phyloP scores from a whole-genome alignment of 345 rosid genomes.

The Aurinia saxatilis region DNA sequence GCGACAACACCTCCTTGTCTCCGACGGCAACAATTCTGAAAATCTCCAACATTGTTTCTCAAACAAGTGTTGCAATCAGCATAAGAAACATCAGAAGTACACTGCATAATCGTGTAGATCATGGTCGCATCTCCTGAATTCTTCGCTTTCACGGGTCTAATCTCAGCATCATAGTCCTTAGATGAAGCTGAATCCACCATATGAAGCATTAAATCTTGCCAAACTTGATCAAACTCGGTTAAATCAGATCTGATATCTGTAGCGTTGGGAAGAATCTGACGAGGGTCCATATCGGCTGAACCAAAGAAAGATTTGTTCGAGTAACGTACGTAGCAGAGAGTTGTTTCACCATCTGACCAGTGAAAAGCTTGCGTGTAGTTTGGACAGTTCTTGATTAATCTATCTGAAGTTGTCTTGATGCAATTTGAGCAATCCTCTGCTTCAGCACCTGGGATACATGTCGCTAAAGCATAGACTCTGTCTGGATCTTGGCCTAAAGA shows the following conservation, averaged over 20 bases:
- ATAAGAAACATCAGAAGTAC: slow-evolving; percentile 25
- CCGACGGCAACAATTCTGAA: slow-evolving; percentile 20
- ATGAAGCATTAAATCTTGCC: slow-evolving; percentile 1
- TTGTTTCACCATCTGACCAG: slow-evolving; percentile 7
- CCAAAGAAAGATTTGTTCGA: slow-evolving; percentile 15
- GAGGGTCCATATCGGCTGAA: neutral
- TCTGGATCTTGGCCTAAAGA: slow-evolving; percentile 11
- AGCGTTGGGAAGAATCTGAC: neutral
- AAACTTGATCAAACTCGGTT: neutral
- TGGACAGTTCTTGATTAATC: slow-evolving; percentile 4
- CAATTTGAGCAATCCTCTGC: slow-evolving; percentile 17
- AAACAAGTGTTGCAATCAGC: slow-evolving; percentile 20
- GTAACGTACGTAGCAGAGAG: slow-evolving; percentile 23
- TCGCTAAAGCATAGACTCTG: slow-evolving; percentile 16
- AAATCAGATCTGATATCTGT: neutral
- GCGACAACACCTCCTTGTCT: slow-evolving; percentile 22
- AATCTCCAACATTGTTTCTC: neutral
- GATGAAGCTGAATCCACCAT: slow-evolving; percentile 13
- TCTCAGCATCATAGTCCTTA: slow-evolving; percentile 8
- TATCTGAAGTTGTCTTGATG: slow-evolving; percentile 1
- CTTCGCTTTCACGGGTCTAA: neutral
- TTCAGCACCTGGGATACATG: slow-evolving; percentile 9
- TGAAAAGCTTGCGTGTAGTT: slow-evolving; percentile 16
- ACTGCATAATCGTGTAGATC: slow-evolving; percentile 25
- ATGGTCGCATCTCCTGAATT: neutral